Conservation (phyloP, 1,139 yeast species). For the Pichia sp. region DNA sequence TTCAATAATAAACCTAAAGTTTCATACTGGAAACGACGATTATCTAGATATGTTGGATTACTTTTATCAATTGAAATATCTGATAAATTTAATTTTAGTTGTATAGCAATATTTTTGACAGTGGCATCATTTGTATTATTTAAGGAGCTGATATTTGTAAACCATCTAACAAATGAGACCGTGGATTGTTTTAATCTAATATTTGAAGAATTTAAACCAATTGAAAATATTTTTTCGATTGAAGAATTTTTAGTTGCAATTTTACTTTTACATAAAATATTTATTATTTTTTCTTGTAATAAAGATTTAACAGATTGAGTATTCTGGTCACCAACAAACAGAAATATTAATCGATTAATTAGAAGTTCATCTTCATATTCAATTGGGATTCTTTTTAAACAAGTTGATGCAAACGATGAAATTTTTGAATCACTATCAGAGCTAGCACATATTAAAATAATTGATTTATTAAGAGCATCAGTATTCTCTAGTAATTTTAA, state of each 20-base stretch:
- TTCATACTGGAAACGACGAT: conserved; percentile 67
- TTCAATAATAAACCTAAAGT: conserved; percentile 63
- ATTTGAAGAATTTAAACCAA: conserved; percentile 53
- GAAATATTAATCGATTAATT: conserved; percentile 37
- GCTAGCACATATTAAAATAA: conserved; percentile 57
- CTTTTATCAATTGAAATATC: conserved; percentile 31
- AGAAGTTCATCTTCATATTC: conserved; percentile 46
- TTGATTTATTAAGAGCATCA: conserved; percentile 35
- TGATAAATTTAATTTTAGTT: conserved; percentile 45
- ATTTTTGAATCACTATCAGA: conserved; percentile 53
- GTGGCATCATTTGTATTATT: conserved; percentile 31
- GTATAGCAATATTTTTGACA: conserved; percentile 39
- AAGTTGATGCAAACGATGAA: conserved; percentile 44
- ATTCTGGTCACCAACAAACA: conserved; percentile 43
- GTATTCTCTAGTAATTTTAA: conserved; percentile 33
- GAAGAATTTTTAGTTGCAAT: conserved; percentile 38
- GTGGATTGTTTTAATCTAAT: conserved; percentile 44
- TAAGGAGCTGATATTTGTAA: conserved; percentile 21
- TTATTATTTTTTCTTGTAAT: conserved; percentile 55
- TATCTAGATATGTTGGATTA: conserved; percentile 30
- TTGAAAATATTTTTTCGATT: conserved; percentile 41
- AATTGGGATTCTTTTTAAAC: conserved; percentile 44
- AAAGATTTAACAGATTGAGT: conserved; percentile 47
- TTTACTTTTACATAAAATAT: conserved; percentile 46
- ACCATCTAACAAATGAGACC: conserved; percentile 46